A percentile compares a stretch with the other conserved stretches of the same genome.
Evolutionary conservation across 345 rosid genomes (phyloP).

Genomic region (Orychophragmus violaceus): DNA sequence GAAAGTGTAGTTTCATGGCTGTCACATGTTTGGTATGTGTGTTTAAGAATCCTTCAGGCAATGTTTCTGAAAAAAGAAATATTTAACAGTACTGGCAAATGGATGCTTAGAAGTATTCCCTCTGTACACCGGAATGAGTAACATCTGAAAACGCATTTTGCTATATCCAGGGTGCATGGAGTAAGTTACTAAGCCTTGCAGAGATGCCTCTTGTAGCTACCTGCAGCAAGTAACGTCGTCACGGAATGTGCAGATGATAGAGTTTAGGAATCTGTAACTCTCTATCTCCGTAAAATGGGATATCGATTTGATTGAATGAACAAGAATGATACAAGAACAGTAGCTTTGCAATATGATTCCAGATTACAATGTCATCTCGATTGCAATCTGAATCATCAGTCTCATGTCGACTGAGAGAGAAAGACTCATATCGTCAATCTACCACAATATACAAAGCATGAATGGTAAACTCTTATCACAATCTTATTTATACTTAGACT

Average conservation of each 20-base stretch:
- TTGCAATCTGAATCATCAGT: too few species aligned
- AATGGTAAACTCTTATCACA: too few species aligned
- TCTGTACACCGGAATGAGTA: background rate
- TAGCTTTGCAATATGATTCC: too few species aligned
- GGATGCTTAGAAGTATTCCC: background rate
- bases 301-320: too few species aligned
- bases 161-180: constrained; percentile 71
- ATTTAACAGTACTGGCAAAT: background rate
- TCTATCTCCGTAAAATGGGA: too few species aligned
- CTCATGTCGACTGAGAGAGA: too few species aligned
- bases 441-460: too few species aligned
- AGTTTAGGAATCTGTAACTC: too few species aligned
- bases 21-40: constrained; percentile 1
- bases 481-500: too few species aligned
- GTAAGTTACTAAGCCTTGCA: constrained; percentile 60
- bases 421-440: too few species aligned
- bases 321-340: too few species aligned
- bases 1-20: background rate
- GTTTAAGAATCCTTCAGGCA: background rate
- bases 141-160: constrained; percentile 2
- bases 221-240: constrained; percentile 77
- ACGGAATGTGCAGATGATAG: constrained; percentile 94
- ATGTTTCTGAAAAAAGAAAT: background rate
- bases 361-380: too few species aligned
- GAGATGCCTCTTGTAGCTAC: constrained; percentile 99